A percentile compares a stretch with the other conserved stretches of the same genome.
Evolutionary conservation across 257 asterid species (phyloP).

Genomic region (Salvia miltiorrhiza): DNA sequence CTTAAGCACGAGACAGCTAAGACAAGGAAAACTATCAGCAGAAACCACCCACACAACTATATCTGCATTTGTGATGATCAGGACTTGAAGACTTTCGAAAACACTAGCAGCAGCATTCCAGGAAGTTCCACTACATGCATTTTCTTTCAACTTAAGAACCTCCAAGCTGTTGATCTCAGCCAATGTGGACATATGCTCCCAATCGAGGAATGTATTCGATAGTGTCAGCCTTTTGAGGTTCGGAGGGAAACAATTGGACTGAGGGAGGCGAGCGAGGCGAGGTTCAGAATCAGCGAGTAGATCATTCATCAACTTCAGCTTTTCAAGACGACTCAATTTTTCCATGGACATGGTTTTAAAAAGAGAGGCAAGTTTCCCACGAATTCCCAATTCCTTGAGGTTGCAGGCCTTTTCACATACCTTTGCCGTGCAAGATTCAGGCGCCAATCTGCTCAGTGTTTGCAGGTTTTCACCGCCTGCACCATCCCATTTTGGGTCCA

Average conservation of each 20-base stretch:
- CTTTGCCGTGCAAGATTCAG: conserved; percentile 29
- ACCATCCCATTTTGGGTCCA: not conserved
- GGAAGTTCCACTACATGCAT: conserved; percentile 30
- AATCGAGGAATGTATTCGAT: conserved; percentile 28
- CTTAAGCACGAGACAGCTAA: conserved; percentile 28
- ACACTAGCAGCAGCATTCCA: conserved; percentile 25
- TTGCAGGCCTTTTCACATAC: conserved; percentile 20
- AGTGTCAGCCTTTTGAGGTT: conserved; percentile 31
- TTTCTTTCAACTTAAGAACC: conserved; percentile 45
- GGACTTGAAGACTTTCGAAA: conserved; percentile 25
- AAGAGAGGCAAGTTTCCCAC: conserved; percentile 24
- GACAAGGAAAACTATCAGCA: conserved; percentile 25
- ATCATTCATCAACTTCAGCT: conserved; percentile 42
- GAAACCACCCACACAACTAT: conserved; percentile 34
- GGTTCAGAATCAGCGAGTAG: not conserved
- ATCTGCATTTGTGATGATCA: conserved; percentile 31
- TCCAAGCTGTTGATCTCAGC: conserved; percentile 27
- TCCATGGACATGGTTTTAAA: not conserved
- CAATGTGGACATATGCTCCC: conserved; percentile 34
- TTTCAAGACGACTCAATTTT: conserved; percentile 23
- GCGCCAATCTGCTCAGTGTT: conserved; percentile 30
- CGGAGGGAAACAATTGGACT: conserved; percentile 22
- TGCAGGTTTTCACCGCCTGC: conserved; percentile 28
- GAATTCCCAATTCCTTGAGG: conserved; percentile 33
- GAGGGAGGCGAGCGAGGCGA: conserved; percentile 20